Conservation (phyloP, 768 basidiomycete genomes). For the Rhizopogon rudus region DNA sequence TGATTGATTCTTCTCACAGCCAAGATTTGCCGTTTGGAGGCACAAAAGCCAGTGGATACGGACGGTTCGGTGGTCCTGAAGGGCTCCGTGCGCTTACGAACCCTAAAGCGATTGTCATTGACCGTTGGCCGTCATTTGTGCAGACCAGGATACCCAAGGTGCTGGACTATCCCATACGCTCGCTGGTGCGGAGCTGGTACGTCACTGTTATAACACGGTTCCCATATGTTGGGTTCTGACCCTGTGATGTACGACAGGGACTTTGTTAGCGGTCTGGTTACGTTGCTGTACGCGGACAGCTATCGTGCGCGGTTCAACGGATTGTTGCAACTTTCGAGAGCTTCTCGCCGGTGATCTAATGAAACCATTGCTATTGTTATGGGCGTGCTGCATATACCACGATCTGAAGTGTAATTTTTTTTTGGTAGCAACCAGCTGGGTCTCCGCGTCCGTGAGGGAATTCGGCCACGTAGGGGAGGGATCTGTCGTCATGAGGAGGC, state of each 20-base stretch:
- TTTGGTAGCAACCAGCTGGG: background rate
- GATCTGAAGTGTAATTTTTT: background rate
- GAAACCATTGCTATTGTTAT: background rate
- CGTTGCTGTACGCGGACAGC: constrained; percentile 43
- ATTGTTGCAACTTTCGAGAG: constrained; percentile 34
- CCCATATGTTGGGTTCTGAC: background rate
- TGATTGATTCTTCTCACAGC: constrained; percentile 26
- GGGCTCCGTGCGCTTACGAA: constrained; percentile 86
- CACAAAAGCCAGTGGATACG: constrained; percentile 86
- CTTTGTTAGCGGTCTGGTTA: constrained; percentile 44
- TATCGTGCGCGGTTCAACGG: constrained; percentile 40
- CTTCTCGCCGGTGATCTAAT: constrained; percentile 23
- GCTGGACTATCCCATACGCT: constrained; percentile 82
- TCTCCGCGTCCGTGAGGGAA: background rate
- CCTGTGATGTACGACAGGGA: constrained; percentile 32
- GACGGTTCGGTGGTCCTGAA: constrained; percentile 93
- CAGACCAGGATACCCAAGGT: constrained; percentile 84
- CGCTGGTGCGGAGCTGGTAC: constrained; percentile 69
- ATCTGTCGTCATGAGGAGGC: too few relatives aligned
- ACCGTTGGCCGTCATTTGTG: constrained; percentile 79
- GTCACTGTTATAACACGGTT: constrained; percentile 18
- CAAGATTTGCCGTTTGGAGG: constrained; percentile 98
- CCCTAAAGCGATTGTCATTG: constrained; percentile 81
- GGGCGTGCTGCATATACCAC: background rate
- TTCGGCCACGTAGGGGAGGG: background rate